Base-by-base conservation (phyloP, 2,329 filamentous ascomycete genomes). In the Alternaria consortialis region DNA sequence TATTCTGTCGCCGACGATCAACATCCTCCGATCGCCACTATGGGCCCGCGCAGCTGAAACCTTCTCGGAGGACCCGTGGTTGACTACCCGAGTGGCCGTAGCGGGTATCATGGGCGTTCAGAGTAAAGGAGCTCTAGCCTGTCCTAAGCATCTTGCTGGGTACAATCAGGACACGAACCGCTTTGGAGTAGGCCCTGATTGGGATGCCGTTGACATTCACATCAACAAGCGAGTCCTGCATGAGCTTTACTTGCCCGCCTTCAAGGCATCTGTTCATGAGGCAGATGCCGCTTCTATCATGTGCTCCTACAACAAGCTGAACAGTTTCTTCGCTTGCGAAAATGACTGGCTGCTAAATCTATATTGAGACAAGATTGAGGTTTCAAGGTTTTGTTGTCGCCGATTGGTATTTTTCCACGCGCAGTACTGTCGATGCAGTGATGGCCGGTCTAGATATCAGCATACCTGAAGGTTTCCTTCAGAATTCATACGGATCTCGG, bases 211-310 rank as follows among this genome's bases (percentile, higher is more conserved):
- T 59, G 83, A 90, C 69, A 86, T 86, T 2, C 78, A 85, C 15
- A 80, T 90, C 20, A 81, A 84, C 27, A 87, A 90, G 66, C 81
- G 88, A 29, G 81, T 87, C 2, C 77, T 90, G 25, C 83, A 88
- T 23, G 88, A 91, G 71, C 54, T 62, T 39, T 59, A 55, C 36
- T 17, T 59, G 11, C 51, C 51, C 12, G 51, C 56, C 13, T 59
- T 59, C 44, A 55, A 50, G 37, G 51, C 51, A 27, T 32, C 56
- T 43, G 17, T 59, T 27, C 42, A 55, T n/a, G 54, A 56, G 20
- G 56, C 56, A 8, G 52, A 55, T 42, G 51, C 56, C 2, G 36
- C 51, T 7, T 55, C 51, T 23, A 25, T 62, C 3, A 62, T 52
- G 48, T 59, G 52, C 32, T 47, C 37, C 4, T 60, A 60, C 23